These are phyloP conservation scores for Picochlorum costavermella DNA, from an alignment of 139 green algal genomes.

Conservation along the genomic window DNA sequence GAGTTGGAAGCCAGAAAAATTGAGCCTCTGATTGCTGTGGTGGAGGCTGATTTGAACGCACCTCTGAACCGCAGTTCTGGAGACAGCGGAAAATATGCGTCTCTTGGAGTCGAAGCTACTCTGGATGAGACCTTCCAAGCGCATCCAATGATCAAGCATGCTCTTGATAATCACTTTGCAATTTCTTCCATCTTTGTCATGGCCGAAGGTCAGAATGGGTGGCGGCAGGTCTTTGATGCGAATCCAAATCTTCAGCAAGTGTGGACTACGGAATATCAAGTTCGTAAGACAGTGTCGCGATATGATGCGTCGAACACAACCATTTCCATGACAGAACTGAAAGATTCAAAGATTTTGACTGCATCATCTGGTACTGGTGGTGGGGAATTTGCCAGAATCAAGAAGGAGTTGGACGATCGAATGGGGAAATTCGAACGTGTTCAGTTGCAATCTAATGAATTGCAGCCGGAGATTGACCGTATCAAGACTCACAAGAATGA, in stretches of 20 bases:
- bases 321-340: neutral
- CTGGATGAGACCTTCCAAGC: constrained; percentile 73
- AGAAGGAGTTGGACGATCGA: too few species aligned
- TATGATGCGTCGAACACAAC: neutral
- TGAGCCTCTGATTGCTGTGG: constrained; percentile 21
- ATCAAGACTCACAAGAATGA: too few species aligned
- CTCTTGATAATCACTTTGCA: constrained; percentile 36
- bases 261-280: neutral
- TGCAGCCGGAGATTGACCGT: too few species aligned
- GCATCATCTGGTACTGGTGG: neutral
- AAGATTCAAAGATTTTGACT: neutral
- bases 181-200: constrained; percentile 34
- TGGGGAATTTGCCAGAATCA: too few species aligned
- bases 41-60: constrained; percentile 9
- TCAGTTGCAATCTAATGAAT: too few species aligned
- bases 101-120: constrained; percentile 52
- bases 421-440: too few species aligned
- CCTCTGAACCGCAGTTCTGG: constrained; percentile 26
- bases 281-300: neutral
- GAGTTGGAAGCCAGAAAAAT: constrained; percentile 3
- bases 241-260: neutral
- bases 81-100: constrained; percentile 14
- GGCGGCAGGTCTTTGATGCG: constrained; percentile 6
- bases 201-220: neutral
- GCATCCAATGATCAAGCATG: constrained; percentile 53